Percentiles rank a stretch among this genome's conserved stretches.
Conservation (phyloP, 495 filamentous ascomycete genomes). For the Jackrogersella multiformis region DNA sequence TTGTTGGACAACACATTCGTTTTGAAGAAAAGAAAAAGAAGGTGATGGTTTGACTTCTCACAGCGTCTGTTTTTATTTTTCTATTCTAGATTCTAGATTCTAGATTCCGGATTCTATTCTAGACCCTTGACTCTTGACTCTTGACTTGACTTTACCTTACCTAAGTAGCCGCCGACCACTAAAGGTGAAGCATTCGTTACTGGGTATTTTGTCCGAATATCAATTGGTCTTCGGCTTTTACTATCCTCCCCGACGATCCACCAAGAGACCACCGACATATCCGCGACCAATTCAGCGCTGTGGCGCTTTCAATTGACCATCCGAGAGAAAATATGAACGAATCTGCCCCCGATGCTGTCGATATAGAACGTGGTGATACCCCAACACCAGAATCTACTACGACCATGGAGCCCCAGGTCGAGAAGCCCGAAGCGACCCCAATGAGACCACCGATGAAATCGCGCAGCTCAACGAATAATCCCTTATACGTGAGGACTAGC, state of each 20-base stretch:
- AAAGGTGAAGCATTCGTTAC: conserved; percentile 30
- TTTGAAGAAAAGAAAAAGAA: conserved; percentile 9
- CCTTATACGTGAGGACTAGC: conserved; percentile 58
- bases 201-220: too few relatives aligned
- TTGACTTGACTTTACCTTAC: too few relatives aligned
- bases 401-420: conserved; percentile 32
- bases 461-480: conserved; percentile 56
- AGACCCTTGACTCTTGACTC: background rate
- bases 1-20: conserved; percentile 37
- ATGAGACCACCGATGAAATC: conserved; percentile 46
- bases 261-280: conserved; percentile 32
- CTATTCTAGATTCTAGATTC: background rate
- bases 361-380: conserved; percentile 22
- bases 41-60: conserved; percentile 27
- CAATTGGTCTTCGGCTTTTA: too few relatives aligned
- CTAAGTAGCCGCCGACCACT: background rate
- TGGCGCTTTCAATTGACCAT: conserved; percentile 7
- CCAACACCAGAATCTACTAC: conserved; percentile 12
- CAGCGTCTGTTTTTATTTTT: conserved; percentile 5
- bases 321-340: conserved; percentile 37
- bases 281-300: conserved; percentile 2
- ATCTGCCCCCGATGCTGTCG: conserved; percentile 16
- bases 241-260: conserved; percentile 12
- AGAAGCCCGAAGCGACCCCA: conserved; percentile 37
- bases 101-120: conserved; percentile 4